Percentiles rank a stretch among this genome's conserved stretches.
Conservation (phyloP, 352 stramenopile species). For the Phytophthora palmivora region DNA sequence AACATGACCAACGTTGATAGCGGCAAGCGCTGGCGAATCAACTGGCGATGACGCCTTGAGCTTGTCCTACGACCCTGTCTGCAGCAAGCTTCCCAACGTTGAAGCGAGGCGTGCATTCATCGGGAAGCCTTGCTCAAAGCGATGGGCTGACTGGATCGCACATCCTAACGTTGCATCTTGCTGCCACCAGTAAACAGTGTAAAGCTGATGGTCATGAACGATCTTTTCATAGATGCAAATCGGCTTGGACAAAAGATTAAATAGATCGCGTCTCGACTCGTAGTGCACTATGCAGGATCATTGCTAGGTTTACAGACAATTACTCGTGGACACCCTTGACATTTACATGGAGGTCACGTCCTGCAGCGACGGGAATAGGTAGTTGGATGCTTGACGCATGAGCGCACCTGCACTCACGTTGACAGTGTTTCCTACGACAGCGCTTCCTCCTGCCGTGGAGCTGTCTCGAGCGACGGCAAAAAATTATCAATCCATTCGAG, state of each 20-base stretch:
- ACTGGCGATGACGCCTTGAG: background rate
- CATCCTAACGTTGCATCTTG: slow-evolving; percentile 27
- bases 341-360: slow-evolving; percentile 42
- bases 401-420: slow-evolving; percentile 29
- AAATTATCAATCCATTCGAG: slow-evolving; percentile 75
- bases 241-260: slow-evolving; percentile 11
- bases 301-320: slow-evolving; percentile 7
- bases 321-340: background rate
- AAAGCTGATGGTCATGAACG: background rate
- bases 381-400: slow-evolving; percentile 27
- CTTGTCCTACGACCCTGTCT: slow-evolving; percentile 14
- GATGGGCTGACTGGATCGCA: slow-evolving; percentile 9
- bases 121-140: background rate
- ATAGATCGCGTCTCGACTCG: slow-evolving; percentile 6
- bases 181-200: slow-evolving; percentile 19
- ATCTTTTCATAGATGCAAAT: slow-evolving; percentile 22
- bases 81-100: slow-evolving; percentile 10
- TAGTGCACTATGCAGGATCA: slow-evolving; percentile 7
- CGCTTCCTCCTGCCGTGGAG: slow-evolving; percentile 28
- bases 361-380: slow-evolving; percentile 31
- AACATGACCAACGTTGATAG: too few species aligned
- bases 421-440: slow-evolving; percentile 37
- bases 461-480: slow-evolving; percentile 51
- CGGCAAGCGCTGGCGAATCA: too few species aligned
- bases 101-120: slow-evolving; percentile 8